Evolutionary conservation across 2,329 filamentous ascomycete species (phyloP).

Genomic region (Paecilomyces sp.): DNA sequence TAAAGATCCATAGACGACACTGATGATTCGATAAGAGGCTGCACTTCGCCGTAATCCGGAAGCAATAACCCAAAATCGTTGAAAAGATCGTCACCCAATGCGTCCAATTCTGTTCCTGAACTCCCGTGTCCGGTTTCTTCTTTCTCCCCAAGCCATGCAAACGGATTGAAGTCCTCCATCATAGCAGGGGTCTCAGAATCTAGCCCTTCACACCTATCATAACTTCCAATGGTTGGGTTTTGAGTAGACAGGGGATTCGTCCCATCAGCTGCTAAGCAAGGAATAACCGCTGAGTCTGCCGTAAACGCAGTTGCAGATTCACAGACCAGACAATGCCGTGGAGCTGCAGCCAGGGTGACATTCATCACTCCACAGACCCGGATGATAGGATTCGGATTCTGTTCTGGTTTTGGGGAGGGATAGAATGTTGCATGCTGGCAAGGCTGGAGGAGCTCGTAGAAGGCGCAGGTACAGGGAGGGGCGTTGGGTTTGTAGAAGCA

Average conservation of each 20-base stretch:
- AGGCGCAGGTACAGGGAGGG: slow-evolving; percentile 11
- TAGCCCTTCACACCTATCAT: neutral
- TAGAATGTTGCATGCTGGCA: slow-evolving; percentile 6
- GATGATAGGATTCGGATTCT: slow-evolving; percentile 9
- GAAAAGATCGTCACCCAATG: neutral
- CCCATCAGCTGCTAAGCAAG: neutral
- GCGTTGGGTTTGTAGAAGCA: slow-evolving; percentile 10
- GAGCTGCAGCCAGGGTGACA: slow-evolving; percentile 6
- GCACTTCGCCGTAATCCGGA: neutral
- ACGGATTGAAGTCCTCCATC: neutral
- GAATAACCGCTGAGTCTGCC: neutral
- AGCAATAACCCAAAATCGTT: neutral
- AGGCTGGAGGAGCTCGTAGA: slow-evolving; percentile 13
- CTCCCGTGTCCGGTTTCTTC: neutral
- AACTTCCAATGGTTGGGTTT: neutral
- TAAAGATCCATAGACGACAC: neutral
- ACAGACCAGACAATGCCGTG: slow-evolving; percentile 10
- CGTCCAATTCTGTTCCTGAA: neutral
- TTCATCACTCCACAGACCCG: slow-evolving; percentile 3
- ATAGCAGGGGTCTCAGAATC: neutral
- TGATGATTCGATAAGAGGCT: neutral
- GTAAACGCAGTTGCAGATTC: slow-evolving; percentile 8
- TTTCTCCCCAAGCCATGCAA: neutral
- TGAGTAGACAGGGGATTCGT: neutral
- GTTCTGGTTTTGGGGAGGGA: slow-evolving; percentile 2